phyloP scores from a whole-genome alignment of 2,329 filamentous ascomycete genomes.

The Arthrobotrys entomopaga region DNA sequence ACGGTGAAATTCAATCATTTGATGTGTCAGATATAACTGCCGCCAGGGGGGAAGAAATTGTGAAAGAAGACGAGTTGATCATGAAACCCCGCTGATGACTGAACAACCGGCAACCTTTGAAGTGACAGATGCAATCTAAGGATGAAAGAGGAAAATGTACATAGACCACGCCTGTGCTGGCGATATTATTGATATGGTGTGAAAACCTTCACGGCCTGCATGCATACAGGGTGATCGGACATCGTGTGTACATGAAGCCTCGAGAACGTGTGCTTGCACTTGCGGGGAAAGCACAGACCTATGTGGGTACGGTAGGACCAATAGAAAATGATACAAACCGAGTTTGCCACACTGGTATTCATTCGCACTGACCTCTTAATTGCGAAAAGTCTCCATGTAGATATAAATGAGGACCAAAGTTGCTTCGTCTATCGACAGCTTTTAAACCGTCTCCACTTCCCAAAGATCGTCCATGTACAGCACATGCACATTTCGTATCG shows the following conservation, averaged over 20 bases:
- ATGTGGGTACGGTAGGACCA: background rate
- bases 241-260: too few relatives aligned
- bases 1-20: conserved; percentile 11
- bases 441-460: background rate
- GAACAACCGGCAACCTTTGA: background rate
- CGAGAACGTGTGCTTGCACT: too few relatives aligned
- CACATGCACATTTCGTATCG: too few relatives aligned
- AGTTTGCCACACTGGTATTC: conserved; percentile 34
- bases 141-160: conserved; percentile 17
- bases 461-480: too few relatives aligned
- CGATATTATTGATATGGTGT: background rate
- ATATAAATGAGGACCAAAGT: background rate
- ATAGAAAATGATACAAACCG: conserved; percentile 19
- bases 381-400: too few relatives aligned
- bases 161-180: conserved; percentile 7
- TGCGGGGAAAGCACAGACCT: conserved; percentile 2
- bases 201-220: background rate
- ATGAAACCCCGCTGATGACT: conserved; percentile 28
- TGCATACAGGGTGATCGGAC: too few relatives aligned
- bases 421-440: conserved; percentile 37
- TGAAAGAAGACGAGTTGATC: conserved; percentile 29
- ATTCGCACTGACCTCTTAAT: conserved; percentile 42
- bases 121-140: conserved; percentile 18
- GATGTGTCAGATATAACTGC: background rate
- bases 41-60: conserved; percentile 10